Conservation (phyloP, 305 asterid genomes). For the Vinca major region DNA sequence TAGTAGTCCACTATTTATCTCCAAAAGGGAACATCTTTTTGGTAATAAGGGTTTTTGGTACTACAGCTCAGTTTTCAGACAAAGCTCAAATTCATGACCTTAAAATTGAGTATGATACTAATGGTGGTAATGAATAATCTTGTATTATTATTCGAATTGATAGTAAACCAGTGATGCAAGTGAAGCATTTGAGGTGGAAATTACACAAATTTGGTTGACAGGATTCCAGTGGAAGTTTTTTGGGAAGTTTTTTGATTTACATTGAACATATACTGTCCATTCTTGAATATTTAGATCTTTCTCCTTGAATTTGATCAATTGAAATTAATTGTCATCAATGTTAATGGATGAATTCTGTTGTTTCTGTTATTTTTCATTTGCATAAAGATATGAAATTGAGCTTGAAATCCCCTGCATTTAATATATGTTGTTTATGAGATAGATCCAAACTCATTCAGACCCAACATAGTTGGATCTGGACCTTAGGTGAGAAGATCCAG, state of each 20-base stretch:
- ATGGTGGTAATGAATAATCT: slow-evolving; percentile 34
- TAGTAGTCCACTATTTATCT: slow-evolving; percentile 34
- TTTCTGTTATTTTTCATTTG: too few relatives aligned
- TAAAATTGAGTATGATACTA: slow-evolving; percentile 52
- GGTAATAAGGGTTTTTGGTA: slow-evolving; percentile 55
- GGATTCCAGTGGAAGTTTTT: slow-evolving; percentile 69
- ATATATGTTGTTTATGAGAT: too few relatives aligned
- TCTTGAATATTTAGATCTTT: background rate
- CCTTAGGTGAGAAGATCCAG: too few relatives aligned
- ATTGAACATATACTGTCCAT: slow-evolving; percentile 18
- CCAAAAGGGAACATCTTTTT: slow-evolving; percentile 61
- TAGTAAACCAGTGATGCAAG: slow-evolving; percentile 55
- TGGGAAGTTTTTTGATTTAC: slow-evolving; percentile 53
- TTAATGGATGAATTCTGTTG: too few relatives aligned
- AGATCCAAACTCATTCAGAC: too few relatives aligned
- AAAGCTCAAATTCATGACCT: slow-evolving; percentile 65
- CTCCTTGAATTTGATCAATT: background rate
- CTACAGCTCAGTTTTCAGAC: slow-evolving; percentile 61
- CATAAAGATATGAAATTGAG: too few relatives aligned
- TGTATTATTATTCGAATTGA: slow-evolving; percentile 53
- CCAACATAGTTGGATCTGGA: too few relatives aligned
- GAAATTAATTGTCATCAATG: background rate
- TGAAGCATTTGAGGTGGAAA: slow-evolving; percentile 67
- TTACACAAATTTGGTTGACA: slow-evolving; percentile 54
- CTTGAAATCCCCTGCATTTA: too few relatives aligned